These are phyloP conservation scores for Anisogramma anomala DNA, from an alignment of 2,329 filamentous ascomycete genomes.

Conservation along the genomic window DNA sequence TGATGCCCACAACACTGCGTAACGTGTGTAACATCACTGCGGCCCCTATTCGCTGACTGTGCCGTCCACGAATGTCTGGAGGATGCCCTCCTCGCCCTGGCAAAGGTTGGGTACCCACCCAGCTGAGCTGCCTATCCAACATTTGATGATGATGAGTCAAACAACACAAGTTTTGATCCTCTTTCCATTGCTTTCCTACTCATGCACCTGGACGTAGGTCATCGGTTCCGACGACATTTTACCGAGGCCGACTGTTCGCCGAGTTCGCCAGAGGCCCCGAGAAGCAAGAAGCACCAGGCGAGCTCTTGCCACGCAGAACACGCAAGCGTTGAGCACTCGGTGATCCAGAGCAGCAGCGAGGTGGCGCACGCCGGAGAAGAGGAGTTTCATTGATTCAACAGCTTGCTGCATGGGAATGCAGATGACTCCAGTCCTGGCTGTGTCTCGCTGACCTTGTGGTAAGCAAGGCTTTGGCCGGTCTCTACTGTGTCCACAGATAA, in stretches of 20 bases:
- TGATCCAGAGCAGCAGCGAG: not conserved
- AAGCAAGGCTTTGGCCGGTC: constrained; percentile 5
- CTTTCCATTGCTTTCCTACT: no score
- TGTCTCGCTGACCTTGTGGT: constrained; percentile 9
- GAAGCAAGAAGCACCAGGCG: not conserved
- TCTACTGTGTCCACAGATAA: constrained; percentile 2
- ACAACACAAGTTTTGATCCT: no score
- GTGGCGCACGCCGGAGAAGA: constrained; percentile 1
- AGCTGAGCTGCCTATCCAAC: not conserved
- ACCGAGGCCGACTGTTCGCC: no score
- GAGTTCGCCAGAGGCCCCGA: no score
- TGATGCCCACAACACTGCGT: not conserved
- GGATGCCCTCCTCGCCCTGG: not conserved
- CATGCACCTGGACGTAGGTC: no score
- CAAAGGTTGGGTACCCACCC: not conserved
- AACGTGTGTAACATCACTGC: not conserved
- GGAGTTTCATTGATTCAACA: not conserved
- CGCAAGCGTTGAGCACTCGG: not conserved
- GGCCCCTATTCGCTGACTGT: not conserved
- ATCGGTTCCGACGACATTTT: no score
- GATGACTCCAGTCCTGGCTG: not conserved
- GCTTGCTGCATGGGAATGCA: not conserved
- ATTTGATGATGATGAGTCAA: no score
- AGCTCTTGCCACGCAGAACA: not conserved
- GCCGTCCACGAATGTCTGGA: not conserved